Evolutionary conservation across 1,284 basidiomycete species (phyloP).

Genomic region (Ceratobasidium sp.): DNA sequence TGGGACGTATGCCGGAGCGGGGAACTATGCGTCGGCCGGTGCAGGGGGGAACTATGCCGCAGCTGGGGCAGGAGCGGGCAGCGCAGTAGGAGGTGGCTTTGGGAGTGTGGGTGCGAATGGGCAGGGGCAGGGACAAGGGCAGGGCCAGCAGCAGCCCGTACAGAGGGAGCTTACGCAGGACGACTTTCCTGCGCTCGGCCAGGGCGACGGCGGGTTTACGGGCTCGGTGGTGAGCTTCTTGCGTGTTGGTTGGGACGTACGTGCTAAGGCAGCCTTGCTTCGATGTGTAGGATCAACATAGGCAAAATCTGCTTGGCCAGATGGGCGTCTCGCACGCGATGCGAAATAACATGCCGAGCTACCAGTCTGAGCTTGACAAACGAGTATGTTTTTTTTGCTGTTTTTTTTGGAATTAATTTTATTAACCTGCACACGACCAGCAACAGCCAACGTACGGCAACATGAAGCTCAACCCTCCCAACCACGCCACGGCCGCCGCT

Average conservation of each 20-base stretch:
- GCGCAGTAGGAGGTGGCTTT: background rate
- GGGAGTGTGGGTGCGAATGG: slow-evolving; percentile 17
- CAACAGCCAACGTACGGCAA: slow-evolving; percentile 35
- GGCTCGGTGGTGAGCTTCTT: slow-evolving; percentile 30
- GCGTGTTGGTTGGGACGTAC: background rate
- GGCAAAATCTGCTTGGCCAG: slow-evolving; percentile 35
- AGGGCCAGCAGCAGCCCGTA: slow-evolving; percentile 21
- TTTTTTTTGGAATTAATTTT: background rate
- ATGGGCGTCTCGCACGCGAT: slow-evolving; percentile 36
- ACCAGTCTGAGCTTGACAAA: slow-evolving; percentile 46
- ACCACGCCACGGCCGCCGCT: slow-evolving; percentile 65
- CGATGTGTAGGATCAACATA: slow-evolving; percentile 26
- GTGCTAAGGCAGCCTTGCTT: background rate
- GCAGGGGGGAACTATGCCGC: slow-evolving; percentile 28
- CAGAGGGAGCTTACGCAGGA: slow-evolving; percentile 78
- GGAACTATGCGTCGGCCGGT: slow-evolving; percentile 49
- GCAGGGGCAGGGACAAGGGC: slow-evolving; percentile 3
- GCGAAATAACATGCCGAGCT: slow-evolving; percentile 39
- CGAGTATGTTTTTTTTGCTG: slow-evolving; percentile 36
- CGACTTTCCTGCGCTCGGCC: slow-evolving; percentile 82
- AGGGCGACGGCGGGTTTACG: slow-evolving; percentile 31
- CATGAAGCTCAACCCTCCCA: slow-evolving; percentile 70
- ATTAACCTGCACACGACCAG: background rate
- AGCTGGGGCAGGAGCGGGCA: slow-evolving; percentile 3
- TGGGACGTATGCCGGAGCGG: slow-evolving; percentile 17